Evolutionary conservation across 2,329 filamentous ascomycete species (phyloP).

Genomic region (Hypoxylon sp.): DNA sequence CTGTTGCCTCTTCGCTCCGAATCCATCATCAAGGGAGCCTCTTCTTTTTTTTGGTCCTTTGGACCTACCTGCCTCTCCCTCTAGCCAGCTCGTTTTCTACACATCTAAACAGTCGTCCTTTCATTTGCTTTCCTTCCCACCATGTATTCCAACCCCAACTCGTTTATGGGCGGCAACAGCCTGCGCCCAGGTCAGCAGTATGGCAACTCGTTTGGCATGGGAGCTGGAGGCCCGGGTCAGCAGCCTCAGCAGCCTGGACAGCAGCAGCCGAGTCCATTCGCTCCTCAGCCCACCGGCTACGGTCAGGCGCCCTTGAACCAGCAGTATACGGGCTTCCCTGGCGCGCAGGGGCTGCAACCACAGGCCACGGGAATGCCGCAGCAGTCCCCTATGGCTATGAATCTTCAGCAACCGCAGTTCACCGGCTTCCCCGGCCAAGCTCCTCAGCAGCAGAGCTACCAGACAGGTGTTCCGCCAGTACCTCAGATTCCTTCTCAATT

Average conservation of each 20-base stretch:
- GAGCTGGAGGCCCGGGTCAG: slow-evolving; percentile 45
- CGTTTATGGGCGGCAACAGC: slow-evolving; percentile 81
- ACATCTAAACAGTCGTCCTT: slow-evolving; percentile 14
- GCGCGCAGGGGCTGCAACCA: slow-evolving; percentile 57
- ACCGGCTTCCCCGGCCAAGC: slow-evolving; percentile 53
- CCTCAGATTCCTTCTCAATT: slow-evolving; percentile 67
- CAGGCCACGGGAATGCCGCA: slow-evolving; percentile 50
- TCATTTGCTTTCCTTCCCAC: slow-evolving; percentile 15
- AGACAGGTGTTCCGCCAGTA: slow-evolving; percentile 66
- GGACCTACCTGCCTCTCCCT: slow-evolving; percentile 21
- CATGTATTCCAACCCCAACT: slow-evolving; percentile 93
- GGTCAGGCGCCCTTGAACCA: slow-evolving; percentile 63
- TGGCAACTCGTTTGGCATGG: slow-evolving; percentile 58
- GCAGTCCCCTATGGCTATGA: slow-evolving; percentile 47
- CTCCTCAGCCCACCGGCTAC: slow-evolving; percentile 67
- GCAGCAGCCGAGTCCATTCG: slow-evolving; percentile 64
- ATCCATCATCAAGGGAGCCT: slow-evolving; percentile 37
- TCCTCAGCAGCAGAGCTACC: slow-evolving; percentile 67
- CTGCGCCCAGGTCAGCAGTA: slow-evolving; percentile 72
- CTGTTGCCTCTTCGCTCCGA: slow-evolving; percentile 23
- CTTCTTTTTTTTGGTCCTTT: slow-evolving; percentile 35
- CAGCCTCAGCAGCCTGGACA: slow-evolving; percentile 57
- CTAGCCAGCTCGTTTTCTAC: slow-evolving; percentile 15
- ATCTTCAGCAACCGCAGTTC: slow-evolving; percentile 59
- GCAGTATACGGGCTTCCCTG: slow-evolving; percentile 68